phyloP scores from a whole-genome alignment of 2,329 filamentous ascomycete genomes.

The Colletotrichum viniferum region DNA sequence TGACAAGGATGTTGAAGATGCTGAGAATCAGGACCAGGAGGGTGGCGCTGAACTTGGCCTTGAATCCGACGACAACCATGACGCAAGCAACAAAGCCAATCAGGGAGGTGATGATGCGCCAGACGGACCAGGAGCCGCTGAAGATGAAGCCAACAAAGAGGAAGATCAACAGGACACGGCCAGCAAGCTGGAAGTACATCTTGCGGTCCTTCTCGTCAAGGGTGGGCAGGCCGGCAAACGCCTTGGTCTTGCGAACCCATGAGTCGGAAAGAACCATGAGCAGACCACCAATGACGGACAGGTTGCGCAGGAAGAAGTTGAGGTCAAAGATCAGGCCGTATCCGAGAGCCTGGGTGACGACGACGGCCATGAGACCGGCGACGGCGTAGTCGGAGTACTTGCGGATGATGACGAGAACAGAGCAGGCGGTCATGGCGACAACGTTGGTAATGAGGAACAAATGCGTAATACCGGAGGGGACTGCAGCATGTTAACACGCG shows the following conservation, averaged over 20 bases:
- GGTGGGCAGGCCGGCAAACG: constrained; percentile 89
- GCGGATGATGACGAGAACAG: constrained; percentile 84
- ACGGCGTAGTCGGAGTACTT: constrained; percentile 95
- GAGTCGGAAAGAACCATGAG: constrained; percentile 98
- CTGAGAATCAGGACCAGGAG: constrained; percentile 94
- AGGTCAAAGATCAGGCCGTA: constrained; percentile 98
- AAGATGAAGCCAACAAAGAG: constrained; percentile 97
- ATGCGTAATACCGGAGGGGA: constrained; percentile 87
- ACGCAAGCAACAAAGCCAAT: constrained; percentile 90
- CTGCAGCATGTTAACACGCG: constrained; percentile 49
- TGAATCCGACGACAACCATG: constrained; percentile 99
- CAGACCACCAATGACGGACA: constrained; percentile 95
- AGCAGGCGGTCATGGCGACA: constrained; percentile 83
- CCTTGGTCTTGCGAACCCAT: constrained; percentile 97
- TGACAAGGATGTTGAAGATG: constrained; percentile 95
- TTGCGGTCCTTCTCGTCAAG: constrained; percentile 99
- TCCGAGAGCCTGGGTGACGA: constrained; percentile 90
- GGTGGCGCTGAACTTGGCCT: constrained; percentile 98
- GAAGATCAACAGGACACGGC: constrained; percentile 94
- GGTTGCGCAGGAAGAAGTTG: constrained; percentile 99
- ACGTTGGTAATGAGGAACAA: constrained; percentile 92
- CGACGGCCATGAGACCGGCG: constrained; percentile 85
- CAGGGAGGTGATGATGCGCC: constrained; percentile 82
- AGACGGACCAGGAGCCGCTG: constrained; percentile 89
- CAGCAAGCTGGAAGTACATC: constrained; percentile 99